phyloP scores from a whole-genome alignment of 23 red algal species.

The Gracilaria vermiculophylla region DNA sequence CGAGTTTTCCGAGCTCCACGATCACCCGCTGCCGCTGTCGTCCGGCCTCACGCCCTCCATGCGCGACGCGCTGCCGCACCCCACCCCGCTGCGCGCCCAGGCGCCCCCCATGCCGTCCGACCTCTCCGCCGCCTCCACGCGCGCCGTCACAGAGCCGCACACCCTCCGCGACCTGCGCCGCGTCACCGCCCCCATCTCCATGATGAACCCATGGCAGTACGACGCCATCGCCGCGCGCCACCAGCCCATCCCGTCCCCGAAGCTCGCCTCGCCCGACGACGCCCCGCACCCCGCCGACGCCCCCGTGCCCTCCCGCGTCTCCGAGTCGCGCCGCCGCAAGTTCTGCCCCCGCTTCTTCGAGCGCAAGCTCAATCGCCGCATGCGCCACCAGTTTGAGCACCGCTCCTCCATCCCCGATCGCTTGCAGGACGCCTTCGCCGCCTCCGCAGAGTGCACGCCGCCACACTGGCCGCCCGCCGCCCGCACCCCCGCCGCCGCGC shows the following conservation, averaged over 20 bases:
- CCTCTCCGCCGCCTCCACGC: slow-evolving; percentile 48
- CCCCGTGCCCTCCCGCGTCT: not conserved
- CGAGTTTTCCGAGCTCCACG: slow-evolving; percentile 25
- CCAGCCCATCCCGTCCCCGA: not conserved
- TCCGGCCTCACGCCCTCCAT: slow-evolving; percentile 19
- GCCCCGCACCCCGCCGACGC: not conserved
- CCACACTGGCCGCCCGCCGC: not conserved
- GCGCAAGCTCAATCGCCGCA: not conserved
- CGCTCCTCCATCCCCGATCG: slow-evolving; percentile 4
- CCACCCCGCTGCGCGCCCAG: not conserved
- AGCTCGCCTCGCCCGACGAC: not conserved
- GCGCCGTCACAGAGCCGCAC: slow-evolving; percentile 37
- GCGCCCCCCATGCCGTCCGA: slow-evolving; percentile 29
- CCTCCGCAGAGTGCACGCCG: not conserved
- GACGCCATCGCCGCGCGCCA: not conserved
- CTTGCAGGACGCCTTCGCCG: slow-evolving; percentile 3
- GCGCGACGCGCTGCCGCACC: slow-evolving; percentile 37
- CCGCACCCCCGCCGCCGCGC: not conserved
- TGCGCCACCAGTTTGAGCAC: not conserved
- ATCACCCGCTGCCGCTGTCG: slow-evolving; percentile 2
- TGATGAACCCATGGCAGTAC: slow-evolving; percentile 52
- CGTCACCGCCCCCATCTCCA: slow-evolving; percentile 28
- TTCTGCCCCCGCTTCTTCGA: slow-evolving; percentile 6
- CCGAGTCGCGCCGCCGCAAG: slow-evolving; percentile 15
- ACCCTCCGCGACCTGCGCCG: slow-evolving; percentile 57